Evolutionary conservation across 495 filamentous ascomycete genomes (phyloP).

Genomic region (Penicillium atrosanguineum): DNA sequence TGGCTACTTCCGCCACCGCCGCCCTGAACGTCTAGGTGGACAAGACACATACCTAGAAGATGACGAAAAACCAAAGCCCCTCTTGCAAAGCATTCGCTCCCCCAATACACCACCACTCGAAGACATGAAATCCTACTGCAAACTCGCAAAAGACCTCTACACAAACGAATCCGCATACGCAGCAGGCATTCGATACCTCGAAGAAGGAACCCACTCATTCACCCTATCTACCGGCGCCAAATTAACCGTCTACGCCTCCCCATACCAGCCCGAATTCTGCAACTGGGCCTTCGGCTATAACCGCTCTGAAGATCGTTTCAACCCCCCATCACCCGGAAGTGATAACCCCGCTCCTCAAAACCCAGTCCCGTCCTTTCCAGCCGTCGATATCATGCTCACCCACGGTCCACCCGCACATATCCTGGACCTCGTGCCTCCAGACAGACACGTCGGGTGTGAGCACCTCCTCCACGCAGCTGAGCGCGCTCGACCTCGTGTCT

Average conservation of each 20-base stretch:
- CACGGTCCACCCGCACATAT: constrained; percentile 67
- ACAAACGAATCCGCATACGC: constrained; percentile 44
- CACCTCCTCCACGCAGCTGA: constrained; percentile 43
- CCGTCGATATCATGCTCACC: constrained; percentile 66
- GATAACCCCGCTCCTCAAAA: constrained; percentile 25
- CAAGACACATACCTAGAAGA: constrained; percentile 8
- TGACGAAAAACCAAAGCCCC: constrained; percentile 7
- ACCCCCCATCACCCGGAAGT: constrained; percentile 27
- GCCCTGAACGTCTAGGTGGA: constrained; percentile 17
- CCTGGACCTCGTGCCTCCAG: constrained; percentile 47
- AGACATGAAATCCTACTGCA: constrained; percentile 17
- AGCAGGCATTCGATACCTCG: constrained; percentile 60
- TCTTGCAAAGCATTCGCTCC: constrained; percentile 4
- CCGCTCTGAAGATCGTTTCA: constrained; percentile 53
- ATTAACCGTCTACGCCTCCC: constrained; percentile 67
- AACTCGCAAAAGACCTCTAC: constrained; percentile 41
- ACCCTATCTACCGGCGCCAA: constrained; percentile 53
- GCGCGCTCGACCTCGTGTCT: constrained; percentile 47
- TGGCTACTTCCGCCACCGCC: constrained; percentile 34
- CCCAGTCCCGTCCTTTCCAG: constrained; percentile 48
- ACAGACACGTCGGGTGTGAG: constrained; percentile 45
- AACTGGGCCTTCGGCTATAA: constrained; percentile 64
- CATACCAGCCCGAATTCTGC: constrained; percentile 61
- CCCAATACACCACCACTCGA: constrained; percentile 1
- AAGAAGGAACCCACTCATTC: constrained; percentile 62